Evolutionary conservation across 2,329 filamentous ascomycete species (phyloP).

Genomic region (Tolypocladium album): DNA sequence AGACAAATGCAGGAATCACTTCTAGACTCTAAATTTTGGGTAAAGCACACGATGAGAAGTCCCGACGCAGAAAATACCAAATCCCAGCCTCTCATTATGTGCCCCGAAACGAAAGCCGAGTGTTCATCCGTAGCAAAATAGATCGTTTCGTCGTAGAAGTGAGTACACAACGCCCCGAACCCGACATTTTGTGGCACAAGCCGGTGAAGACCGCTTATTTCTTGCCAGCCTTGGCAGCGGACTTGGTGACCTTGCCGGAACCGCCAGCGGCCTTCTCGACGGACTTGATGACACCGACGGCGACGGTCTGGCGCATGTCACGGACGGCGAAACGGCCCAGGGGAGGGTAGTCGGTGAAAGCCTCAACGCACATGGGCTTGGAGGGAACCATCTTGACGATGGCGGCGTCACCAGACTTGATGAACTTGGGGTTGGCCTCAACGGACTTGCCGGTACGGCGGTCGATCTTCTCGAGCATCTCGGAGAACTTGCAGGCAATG

Average conservation of each 20-base stretch:
- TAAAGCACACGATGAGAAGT: slow-evolving; percentile 35
- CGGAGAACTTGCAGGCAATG: slow-evolving; percentile 99
- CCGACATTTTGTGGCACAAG: slow-evolving; percentile 14
- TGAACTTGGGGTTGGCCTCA: slow-evolving; percentile 92
- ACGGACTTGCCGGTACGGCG: slow-evolving; percentile 98
- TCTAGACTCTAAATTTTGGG: slow-evolving; percentile 38
- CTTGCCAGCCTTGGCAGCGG: slow-evolving; percentile 63
- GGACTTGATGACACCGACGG: slow-evolving; percentile 90
- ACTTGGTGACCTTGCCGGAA: slow-evolving; percentile 59
- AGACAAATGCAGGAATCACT: slow-evolving; percentile 22
- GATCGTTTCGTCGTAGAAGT: slow-evolving; percentile 36
- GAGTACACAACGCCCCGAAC: slow-evolving; percentile 21
- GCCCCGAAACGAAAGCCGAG: slow-evolving; percentile 28
- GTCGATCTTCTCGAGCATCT: slow-evolving; percentile 99
- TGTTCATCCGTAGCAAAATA: slow-evolving; percentile 32
- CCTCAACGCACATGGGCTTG: slow-evolving; percentile 99
- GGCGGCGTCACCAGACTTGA: slow-evolving; percentile 99
- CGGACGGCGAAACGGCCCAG: slow-evolving; percentile 99
- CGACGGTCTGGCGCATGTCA: slow-evolving; percentile 90
- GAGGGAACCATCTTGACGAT: slow-evolving; percentile 99
- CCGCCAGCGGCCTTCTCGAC: slow-evolving; percentile 54
- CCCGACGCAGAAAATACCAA: slow-evolving; percentile 25
- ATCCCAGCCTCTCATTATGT: slow-evolving; percentile 31
- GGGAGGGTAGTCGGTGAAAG: slow-evolving; percentile 99
- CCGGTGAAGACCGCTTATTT: slow-evolving; percentile 43